Conservation (phyloP, 108 stramenopile genomes). For the Phaeodactylum tricornutum region DNA sequence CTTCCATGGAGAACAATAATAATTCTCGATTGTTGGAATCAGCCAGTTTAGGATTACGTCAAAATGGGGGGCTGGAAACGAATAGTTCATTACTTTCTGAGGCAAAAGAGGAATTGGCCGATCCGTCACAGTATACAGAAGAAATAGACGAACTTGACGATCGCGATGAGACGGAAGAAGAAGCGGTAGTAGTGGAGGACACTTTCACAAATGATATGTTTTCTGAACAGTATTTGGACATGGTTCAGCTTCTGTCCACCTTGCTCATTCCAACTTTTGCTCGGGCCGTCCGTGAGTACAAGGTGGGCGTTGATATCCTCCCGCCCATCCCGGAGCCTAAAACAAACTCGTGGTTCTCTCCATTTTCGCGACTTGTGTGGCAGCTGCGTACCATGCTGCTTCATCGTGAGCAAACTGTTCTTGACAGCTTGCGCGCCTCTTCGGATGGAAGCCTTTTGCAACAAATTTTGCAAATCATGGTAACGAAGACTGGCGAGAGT, state of each 20-base stretch:
- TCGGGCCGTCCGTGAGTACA: slow-evolving; percentile 3
- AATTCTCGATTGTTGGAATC: too few species aligned
- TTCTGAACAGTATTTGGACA: slow-evolving; percentile 20
- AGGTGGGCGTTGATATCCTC: background rate
- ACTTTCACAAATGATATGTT: background rate
- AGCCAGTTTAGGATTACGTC: too few species aligned
- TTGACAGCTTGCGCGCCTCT: background rate
- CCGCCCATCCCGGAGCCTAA: background rate
- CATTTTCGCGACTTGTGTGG: background rate
- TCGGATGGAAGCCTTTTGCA: background rate
- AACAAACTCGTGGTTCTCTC: background rate
- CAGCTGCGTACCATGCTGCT: too few species aligned
- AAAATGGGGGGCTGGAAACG: too few species aligned
- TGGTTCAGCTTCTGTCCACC: slow-evolving; percentile 21
- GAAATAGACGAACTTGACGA: too few species aligned
- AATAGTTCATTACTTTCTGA: too few species aligned
- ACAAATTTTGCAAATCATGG: background rate
- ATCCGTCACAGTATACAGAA: too few species aligned
- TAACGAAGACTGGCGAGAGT: background rate
- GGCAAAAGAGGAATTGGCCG: too few species aligned
- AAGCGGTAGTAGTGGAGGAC: background rate
- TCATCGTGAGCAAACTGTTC: background rate
- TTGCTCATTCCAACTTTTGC: slow-evolving; percentile 30
- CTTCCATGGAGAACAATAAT: too few species aligned
- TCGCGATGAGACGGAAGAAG: slow-evolving; percentile 1